Evolutionary conservation across 371 early-diverging fungal genomes (phyloP).

Genomic region (Mucor circinelloides): DNA sequence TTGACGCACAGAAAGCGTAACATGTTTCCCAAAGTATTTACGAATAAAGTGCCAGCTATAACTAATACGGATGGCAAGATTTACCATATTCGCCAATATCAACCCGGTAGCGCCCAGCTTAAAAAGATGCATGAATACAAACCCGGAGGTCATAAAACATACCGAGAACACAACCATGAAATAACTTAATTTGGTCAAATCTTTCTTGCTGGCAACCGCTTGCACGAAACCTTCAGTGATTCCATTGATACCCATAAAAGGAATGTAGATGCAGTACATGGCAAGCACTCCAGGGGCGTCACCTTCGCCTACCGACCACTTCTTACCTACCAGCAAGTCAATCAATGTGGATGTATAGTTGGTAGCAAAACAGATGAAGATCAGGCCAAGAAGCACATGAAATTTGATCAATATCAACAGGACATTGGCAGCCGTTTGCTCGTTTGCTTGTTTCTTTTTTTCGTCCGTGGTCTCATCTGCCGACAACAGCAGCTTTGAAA

Average conservation of each 20-base stretch:
- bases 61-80: slow-evolving; percentile 76
- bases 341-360: slow-evolving; percentile 80
- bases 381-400: slow-evolving; percentile 77
- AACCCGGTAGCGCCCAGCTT: slow-evolving; percentile 78
- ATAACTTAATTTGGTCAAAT: slow-evolving; percentile 63
- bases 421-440: slow-evolving; percentile 52
- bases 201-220: slow-evolving; percentile 71
- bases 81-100: slow-evolving; percentile 85
- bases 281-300: slow-evolving; percentile 63
- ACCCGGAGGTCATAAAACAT: slow-evolving; percentile 66
- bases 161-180: slow-evolving; percentile 81
- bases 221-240: slow-evolving; percentile 94
- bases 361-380: slow-evolving; percentile 84
- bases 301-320: slow-evolving; percentile 57
- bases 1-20: slow-evolving; percentile 19
- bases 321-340: slow-evolving; percentile 67
- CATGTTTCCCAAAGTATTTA: slow-evolving; percentile 44
- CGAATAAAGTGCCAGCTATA: slow-evolving; percentile 74
- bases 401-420: slow-evolving; percentile 71
- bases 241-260: slow-evolving; percentile 94
- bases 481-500: slow-evolving; percentile 61
- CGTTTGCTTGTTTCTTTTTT: background rate
- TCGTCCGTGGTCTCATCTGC: background rate
- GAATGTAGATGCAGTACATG: slow-evolving; percentile 87
- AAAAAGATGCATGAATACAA: slow-evolving; percentile 58